Evolutionary conservation across 23 red algal species (phyloP).

Genomic region (Gracilaria caudata): DNA sequence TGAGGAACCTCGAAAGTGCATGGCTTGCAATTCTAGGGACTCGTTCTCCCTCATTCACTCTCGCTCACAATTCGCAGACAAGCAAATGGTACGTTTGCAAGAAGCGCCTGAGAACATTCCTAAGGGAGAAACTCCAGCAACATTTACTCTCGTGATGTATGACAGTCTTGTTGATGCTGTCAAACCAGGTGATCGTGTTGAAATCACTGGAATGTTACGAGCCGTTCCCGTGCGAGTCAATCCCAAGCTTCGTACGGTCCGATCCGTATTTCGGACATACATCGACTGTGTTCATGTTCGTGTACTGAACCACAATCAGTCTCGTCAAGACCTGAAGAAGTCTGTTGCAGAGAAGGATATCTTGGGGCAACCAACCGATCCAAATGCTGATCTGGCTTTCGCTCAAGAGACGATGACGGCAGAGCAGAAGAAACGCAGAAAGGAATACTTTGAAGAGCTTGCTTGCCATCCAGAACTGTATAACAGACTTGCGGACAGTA

Average conservation of each 20-base stretch:
- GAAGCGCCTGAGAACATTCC: slow-evolving; percentile 94
- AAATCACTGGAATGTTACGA: slow-evolving; percentile 90
- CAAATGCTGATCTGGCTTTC: slow-evolving; percentile 26
- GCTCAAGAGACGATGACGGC: slow-evolving; percentile 41
- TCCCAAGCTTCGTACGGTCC: slow-evolving; percentile 80
- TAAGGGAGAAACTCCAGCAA: slow-evolving; percentile 95
- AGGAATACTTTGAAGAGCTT: slow-evolving; percentile 71
- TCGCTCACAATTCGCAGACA: slow-evolving; percentile 86
- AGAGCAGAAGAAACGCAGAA: slow-evolving; percentile 46
- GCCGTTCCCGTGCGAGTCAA: slow-evolving; percentile 85
- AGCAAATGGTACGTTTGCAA: slow-evolving; percentile 95
- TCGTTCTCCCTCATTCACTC: slow-evolving; percentile 90
- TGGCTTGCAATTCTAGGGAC: slow-evolving; percentile 69
- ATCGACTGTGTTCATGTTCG: slow-evolving; percentile 94
- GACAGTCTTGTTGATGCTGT: slow-evolving; percentile 89
- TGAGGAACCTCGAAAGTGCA: slow-evolving; percentile 89
- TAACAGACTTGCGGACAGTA: slow-evolving; percentile 75
- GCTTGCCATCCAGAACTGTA: slow-evolving; percentile 69
- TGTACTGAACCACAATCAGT: slow-evolving; percentile 58
- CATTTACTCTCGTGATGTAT: slow-evolving; percentile 90
- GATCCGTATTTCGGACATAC: slow-evolving; percentile 94
- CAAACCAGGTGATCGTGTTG: slow-evolving; percentile 97
- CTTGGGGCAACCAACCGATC: slow-evolving; percentile 34
- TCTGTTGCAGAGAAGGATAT: slow-evolving; percentile 36
- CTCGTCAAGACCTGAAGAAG: slow-evolving; percentile 13